These are phyloP conservation scores for Apiotrichum mycotoxinovorans DNA, from an alignment of 1,284 basidiomycete species.

Conservation along the genomic window DNA sequence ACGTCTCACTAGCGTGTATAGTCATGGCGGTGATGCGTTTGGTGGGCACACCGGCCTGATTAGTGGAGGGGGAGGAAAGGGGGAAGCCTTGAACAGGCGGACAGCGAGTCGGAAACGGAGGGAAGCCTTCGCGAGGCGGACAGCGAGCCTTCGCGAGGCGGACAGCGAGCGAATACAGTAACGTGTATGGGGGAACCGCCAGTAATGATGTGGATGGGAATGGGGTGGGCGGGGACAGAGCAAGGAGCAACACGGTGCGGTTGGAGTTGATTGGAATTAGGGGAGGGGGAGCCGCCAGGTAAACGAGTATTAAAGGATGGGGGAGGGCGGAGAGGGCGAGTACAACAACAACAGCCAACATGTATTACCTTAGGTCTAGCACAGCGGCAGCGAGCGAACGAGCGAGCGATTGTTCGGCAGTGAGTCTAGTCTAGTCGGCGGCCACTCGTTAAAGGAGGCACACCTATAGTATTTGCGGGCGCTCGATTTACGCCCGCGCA, in stretches of 20 bases:
- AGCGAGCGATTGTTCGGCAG: background rate
- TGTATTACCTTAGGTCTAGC: background rate
- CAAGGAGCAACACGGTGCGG: too few relatives aligned
- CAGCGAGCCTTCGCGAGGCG: too few relatives aligned
- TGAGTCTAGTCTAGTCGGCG: too few relatives aligned
- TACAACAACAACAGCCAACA: background rate
- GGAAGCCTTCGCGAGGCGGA: background rate
- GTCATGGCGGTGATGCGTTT: constrained; percentile 67
- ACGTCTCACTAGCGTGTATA: constrained; percentile 73
- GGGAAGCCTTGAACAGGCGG: background rate
- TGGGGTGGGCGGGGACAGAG: background rate
- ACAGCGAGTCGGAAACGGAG: background rate
- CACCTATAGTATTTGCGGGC: too few relatives aligned
- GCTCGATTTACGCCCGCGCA: too few relatives aligned
- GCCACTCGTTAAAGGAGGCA: too few relatives aligned
- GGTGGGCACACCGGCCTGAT: background rate
- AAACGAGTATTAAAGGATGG: background rate
- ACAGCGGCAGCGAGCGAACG: background rate
- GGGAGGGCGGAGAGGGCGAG: background rate
- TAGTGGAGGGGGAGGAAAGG: background rate
- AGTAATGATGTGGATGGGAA: background rate
- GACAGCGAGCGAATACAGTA: too few relatives aligned
- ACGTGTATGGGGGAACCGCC: too few relatives aligned
- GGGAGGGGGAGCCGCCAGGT: too few relatives aligned
- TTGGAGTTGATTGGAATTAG: background rate